phyloP scores from a whole-genome alignment of 1,284 basidiomycete species.

The Tausonia pullulans region DNA sequence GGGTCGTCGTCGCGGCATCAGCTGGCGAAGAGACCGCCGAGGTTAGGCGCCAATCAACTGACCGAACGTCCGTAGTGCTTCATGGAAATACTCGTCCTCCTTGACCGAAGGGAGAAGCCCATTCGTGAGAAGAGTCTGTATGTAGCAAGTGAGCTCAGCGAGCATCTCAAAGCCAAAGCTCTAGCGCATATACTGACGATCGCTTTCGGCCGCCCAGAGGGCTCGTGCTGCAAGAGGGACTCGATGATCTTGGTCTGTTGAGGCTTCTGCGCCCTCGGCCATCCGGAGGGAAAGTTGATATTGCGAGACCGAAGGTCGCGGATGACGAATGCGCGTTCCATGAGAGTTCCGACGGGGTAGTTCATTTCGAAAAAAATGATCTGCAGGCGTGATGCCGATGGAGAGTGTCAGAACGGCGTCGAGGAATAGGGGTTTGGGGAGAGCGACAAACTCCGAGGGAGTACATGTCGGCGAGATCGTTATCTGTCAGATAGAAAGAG shows the following conservation, averaged over 20 bases:
- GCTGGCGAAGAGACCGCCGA: too few species aligned
- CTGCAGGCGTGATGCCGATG: conserved; percentile 31
- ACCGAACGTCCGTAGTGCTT: conserved; percentile 67
- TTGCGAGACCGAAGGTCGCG: conserved; percentile 60
- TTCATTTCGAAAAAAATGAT: conserved; percentile 99
- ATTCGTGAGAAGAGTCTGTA: conserved; percentile 67
- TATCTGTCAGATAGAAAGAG: neutral
- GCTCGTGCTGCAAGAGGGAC: conserved; percentile 73
- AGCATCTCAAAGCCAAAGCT: neutral
- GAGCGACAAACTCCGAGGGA: conserved; percentile 47
- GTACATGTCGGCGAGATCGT: conserved; percentile 79
- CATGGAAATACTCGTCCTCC: conserved; percentile 75
- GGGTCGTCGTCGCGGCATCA: too few species aligned
- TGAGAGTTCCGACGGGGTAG: conserved; percentile 69
- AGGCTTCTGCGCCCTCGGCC: conserved; percentile 49
- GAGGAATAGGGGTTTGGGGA: neutral
- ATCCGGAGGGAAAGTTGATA: conserved; percentile 62
- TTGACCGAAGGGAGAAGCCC: conserved; percentile 33
- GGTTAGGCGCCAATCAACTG: conserved; percentile 22
- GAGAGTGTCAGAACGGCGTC: neutral
- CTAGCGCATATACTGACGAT: conserved; percentile 11
- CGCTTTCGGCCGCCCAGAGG: conserved; percentile 67
- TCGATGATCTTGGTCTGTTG: conserved; percentile 48
- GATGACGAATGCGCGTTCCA: conserved; percentile 75
- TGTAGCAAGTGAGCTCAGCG: conserved; percentile 42